Base-by-base conservation (phyloP, 2,329 filamentous ascomycete genomes). In the Cylindrodendrum hubeiense region DNA sequence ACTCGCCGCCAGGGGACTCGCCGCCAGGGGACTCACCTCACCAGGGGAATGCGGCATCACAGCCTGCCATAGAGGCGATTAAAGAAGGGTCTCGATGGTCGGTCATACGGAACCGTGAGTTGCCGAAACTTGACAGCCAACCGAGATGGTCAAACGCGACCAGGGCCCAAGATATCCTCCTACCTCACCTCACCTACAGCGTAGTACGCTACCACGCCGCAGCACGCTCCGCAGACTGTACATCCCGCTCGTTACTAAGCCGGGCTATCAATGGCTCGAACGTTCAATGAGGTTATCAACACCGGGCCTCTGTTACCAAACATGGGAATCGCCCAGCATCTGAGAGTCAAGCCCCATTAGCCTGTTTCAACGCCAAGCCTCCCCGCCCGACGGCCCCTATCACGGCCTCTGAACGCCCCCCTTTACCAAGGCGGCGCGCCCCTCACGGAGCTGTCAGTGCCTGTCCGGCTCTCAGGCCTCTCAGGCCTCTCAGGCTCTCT, bases 321-420 rank as follows among this genome's bases (percentile, higher is more conserved):
- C 46, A 50, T n/a, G n/a, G 46, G 26, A 30, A 50, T 17, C 28
- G 12, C n/a, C 17, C 26, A 28, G 21, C 33, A 33, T 50, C 46
- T 50, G 46, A 50, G 46, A 26, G 17, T 12, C 37, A 22, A 17
- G 4, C 46, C 26, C n/a, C 41, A 50, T 59, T 43, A 30, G 50
- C 49, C 54, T 58, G 61, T 63, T 63, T 59, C 55, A 63, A 63
- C 52, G 22, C 28, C 24, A 41, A 54, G 60, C 54, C 54, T 47
- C 46, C 28, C 30, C 51, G n/a, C 17, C 37, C 22, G 39, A n/a
- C 26, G 24, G 33, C n/a, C 41, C 46, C 28, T 46, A 50, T 44
- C 34, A 43, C 15, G 30, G 9, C 26, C 12, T 21, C 17, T n/a
- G 9, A n/a, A 41, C 10, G 24, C 24, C 24, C 22, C 17, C 13